phyloP scores from a whole-genome alignment of 2,329 filamentous ascomycete genomes.

The Zarea fungicola region DNA sequence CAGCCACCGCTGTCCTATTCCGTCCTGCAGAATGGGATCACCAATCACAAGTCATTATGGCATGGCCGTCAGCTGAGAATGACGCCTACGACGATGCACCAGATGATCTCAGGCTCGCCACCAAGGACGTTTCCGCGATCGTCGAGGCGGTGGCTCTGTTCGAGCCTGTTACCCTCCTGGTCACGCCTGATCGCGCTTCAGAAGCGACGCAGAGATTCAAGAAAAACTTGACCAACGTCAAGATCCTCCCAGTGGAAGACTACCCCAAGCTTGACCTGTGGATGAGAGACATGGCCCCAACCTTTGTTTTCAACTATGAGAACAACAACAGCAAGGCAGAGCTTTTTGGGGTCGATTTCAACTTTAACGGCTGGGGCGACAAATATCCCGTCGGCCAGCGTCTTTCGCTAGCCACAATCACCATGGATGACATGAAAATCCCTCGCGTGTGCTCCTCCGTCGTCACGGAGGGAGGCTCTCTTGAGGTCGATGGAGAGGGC shows the following conservation, averaged over 20 bases:
- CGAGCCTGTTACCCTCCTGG: conserved; percentile 21
- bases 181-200: conserved; percentile 12
- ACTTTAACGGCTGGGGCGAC: conserved; percentile 26
- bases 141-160: conserved; percentile 22
- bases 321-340: neutral
- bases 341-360: conserved; percentile 19
- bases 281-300: conserved; percentile 24
- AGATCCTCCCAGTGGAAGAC: conserved; percentile 4
- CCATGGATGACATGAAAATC: neutral
- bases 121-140: conserved; percentile 21
- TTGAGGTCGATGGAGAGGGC: conserved; percentile 15
- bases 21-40: conserved; percentile 11
- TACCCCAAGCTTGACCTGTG: conserved; percentile 20
- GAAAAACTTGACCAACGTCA: neutral
- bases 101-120: conserved; percentile 10
- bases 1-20: neutral
- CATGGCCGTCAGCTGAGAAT: conserved; percentile 6
- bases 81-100: conserved; percentile 5
- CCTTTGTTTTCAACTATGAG: conserved; percentile 16
- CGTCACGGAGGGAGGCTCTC: conserved; percentile 21
- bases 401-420: conserved; percentile 13
- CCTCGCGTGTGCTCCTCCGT: conserved; percentile 10
- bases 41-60: conserved; percentile 7
- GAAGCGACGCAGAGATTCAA: conserved; percentile 14
- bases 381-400: conserved; percentile 16